Evolutionary conservation across 495 filamentous ascomycete genomes (phyloP).

Genomic region (Penicillium cosmopolitanum): DNA sequence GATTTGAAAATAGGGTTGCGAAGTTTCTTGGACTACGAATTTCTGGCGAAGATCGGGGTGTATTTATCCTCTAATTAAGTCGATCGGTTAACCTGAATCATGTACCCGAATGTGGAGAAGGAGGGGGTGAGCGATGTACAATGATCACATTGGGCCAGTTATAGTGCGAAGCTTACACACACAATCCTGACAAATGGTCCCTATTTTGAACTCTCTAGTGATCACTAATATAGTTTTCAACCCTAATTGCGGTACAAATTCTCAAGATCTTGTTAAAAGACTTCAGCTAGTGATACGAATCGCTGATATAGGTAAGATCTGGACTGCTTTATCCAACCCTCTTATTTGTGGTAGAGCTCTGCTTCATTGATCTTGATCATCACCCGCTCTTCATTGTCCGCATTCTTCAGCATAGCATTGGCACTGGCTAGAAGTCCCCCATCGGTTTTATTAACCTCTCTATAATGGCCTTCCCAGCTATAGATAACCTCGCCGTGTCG

Average conservation of each 20-base stretch:
- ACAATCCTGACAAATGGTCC: too few species aligned
- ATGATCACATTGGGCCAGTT: slow-evolving; percentile 8
- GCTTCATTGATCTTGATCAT: slow-evolving; percentile 15
- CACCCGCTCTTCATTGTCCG: slow-evolving; percentile 19
- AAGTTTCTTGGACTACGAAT: not conserved
- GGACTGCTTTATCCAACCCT: not conserved
- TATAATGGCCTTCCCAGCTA: slow-evolving; percentile 40
- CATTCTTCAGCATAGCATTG: slow-evolving; percentile 14
- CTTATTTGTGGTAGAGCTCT: not conserved
- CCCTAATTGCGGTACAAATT: too few species aligned
- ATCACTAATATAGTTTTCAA: too few species aligned
- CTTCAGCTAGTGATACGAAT: too few species aligned
- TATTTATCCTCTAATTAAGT: not conserved
- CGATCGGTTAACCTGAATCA: slow-evolving; percentile 9
- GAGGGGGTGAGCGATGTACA: slow-evolving; percentile 16
- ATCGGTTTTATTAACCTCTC: slow-evolving; percentile 41
- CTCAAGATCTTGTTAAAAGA: too few species aligned
- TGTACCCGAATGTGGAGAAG: slow-evolving; percentile 17
- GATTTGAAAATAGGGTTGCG: not conserved
- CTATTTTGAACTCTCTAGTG: too few species aligned
- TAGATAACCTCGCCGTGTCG: slow-evolving; percentile 44
- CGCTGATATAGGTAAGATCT: too few species aligned
- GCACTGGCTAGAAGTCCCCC: slow-evolving; percentile 29
- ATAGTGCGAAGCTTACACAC: not conserved
- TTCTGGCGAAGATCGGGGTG: not conserved